A percentile compares a stretch with the other conserved stretches of the same genome.
Conservation (phyloP, 2,329 filamentous ascomycete species). For the Zasmidium angulare region DNA sequence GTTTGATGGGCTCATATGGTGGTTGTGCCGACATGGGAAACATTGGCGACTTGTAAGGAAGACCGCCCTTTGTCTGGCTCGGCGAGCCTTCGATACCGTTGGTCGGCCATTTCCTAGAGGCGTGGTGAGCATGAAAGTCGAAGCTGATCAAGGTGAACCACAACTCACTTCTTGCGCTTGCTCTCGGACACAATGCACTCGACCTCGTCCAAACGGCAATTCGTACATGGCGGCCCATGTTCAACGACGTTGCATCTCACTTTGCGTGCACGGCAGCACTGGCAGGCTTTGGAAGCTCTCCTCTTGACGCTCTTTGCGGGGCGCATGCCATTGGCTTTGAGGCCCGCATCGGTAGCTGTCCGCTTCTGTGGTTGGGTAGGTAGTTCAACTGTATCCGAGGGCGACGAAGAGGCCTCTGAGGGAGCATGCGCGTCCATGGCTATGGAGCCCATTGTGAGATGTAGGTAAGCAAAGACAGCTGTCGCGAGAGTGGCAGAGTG, state of each 20-base stretch:
- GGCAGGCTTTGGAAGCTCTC: constrained; percentile 86
- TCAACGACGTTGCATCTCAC: constrained; percentile 93
- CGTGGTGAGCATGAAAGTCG: neutral
- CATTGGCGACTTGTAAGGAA: constrained; percentile 22
- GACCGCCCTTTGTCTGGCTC: constrained; percentile 18
- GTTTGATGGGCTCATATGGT: constrained; percentile 32
- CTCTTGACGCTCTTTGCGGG: constrained; percentile 67
- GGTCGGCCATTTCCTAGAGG: constrained; percentile 38
- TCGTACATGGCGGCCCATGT: constrained; percentile 78
- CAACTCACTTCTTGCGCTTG: constrained; percentile 75
- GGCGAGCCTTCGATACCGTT: constrained; percentile 24
- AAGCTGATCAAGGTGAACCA: neutral
- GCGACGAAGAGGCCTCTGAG: constrained; percentile 33
- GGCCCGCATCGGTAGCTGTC: constrained; percentile 57
- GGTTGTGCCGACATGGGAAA: constrained; percentile 35
- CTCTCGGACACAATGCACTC: constrained; percentile 70
- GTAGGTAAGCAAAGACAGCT: neutral
- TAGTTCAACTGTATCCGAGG: constrained; percentile 26
- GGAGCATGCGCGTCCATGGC: constrained; percentile 20
- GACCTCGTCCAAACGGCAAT: constrained; percentile 78
- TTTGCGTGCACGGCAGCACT: constrained; percentile 83
- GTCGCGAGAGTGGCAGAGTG: constrained; percentile 9
- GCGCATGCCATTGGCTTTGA: constrained; percentile 49
- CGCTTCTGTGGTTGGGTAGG: constrained; percentile 46
- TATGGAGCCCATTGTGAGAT: constrained; percentile 23